Evolutionary conservation across 257 asterid species (phyloP), one percentile per base, ranked within the genome.

Genomic region (Solanum peruvianum): DNA sequence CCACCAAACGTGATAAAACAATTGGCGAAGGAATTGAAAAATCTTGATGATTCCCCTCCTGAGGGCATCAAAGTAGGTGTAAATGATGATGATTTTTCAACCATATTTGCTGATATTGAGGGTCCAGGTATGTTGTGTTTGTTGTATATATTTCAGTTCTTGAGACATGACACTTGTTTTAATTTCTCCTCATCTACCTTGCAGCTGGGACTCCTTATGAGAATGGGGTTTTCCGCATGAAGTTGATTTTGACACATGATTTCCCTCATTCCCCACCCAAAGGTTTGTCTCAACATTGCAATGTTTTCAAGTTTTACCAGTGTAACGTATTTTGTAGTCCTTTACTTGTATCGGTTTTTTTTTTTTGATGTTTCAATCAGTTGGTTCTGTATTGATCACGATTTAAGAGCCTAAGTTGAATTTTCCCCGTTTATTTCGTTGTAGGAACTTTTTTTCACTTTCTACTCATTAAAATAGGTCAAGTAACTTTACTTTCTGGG

Each of bases 171-270:
- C 66, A 44, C 60, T 70, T 87, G 35, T 86, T 72, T 69, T 90
- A 86, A 90, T 89, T 88, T 77, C 44, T 89, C 78, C 84, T 37
- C 64, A 45, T 45, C 82, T 67, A 88, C 83, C 87, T 86, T 91
- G 92, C 99, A 97, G 99, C 97, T 90, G 99, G 99, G 86, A 97
- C 99, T 49, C 99, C 99, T 4, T 97, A 95, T 69, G 99, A 97
- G 87, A 95, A 95, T 84, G 99, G 99, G 4, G 87, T 92, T 80
- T 97, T 97, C 69, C 98, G 96, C 73, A 97, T 95, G 99, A 97
- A 94, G 94, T 88, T 95, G 94, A 94, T 93, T 85, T 78, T 97
- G 87, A 94, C 98, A 78, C 94, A 90, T 86, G 99, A 97, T 91
- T 97, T 97, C 89, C 99, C 99, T 20, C 96, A 96, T 25, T 91